phyloP scores from a whole-genome alignment of 768 basidiomycete species.

The Stropharia rugosoannulata region DNA sequence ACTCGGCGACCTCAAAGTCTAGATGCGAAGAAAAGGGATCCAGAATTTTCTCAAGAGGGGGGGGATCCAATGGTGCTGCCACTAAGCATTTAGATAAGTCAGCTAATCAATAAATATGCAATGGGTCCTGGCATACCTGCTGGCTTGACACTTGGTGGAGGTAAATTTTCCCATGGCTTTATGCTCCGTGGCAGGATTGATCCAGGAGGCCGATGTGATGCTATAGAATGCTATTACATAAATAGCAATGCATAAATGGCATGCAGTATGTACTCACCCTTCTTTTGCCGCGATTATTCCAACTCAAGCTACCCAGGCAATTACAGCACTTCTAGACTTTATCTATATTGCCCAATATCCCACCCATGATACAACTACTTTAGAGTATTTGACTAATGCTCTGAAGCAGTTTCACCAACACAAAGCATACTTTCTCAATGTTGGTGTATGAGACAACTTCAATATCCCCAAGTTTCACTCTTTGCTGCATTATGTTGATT shows the following conservation, averaged over 20 bases:
- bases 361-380: constrained; percentile 15
- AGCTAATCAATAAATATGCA: too few relatives aligned
- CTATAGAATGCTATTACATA: too few relatives aligned
- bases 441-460: constrained; percentile 21
- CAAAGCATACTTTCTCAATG: background rate
- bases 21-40: background rate
- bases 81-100: too few relatives aligned
- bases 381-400: constrained; percentile 3
- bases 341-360: constrained; percentile 26
- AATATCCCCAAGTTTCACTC: constrained; percentile 28
- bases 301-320: constrained; percentile 9
- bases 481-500: constrained; percentile 17
- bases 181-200: too few relatives aligned
- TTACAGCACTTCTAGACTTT: constrained; percentile 27
- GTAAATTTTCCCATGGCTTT: too few relatives aligned
- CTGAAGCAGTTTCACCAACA: background rate
- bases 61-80: background rate
- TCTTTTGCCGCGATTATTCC: background rate
- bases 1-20: background rate
- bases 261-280: too few relatives aligned
- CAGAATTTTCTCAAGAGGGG: background rate
- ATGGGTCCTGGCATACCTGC: too few relatives aligned
- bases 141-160: too few relatives aligned
- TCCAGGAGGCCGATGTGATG: too few relatives aligned
- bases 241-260: too few relatives aligned